A percentile compares a stretch with the other conserved stretches of the same genome.
phyloP scores from a whole-genome alignment of 169 alveolate genomes.

The Blepharisma undulans region DNA sequence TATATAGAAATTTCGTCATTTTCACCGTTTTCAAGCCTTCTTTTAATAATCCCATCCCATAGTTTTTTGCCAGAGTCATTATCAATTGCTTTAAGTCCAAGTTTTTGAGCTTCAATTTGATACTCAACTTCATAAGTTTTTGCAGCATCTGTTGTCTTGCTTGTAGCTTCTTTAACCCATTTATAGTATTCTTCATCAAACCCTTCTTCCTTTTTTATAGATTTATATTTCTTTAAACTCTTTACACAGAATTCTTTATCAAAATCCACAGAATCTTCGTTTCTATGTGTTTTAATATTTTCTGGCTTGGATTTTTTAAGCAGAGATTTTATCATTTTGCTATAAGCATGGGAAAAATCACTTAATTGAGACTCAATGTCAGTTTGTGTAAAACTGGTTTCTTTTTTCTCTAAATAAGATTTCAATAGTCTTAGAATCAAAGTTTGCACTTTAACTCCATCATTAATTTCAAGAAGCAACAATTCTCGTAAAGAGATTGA shows the following conservation, averaged over 20 bases:
- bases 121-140: background rate
- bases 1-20: constrained; percentile 1
- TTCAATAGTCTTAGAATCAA: background rate
- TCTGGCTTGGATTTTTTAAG: background rate
- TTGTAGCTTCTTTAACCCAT: background rate
- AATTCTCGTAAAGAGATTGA: background rate
- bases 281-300: background rate
- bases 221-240: background rate
- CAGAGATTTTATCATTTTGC: background rate
- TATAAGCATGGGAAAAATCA: background rate
- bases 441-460: background rate
- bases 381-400: background rate
- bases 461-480: background rate
- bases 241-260: background rate
- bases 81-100: background rate
- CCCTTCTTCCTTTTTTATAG: background rate
- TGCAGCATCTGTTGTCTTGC: background rate
- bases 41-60: constrained; percentile 5
- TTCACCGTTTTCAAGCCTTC: constrained; percentile 24
- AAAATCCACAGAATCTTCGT: background rate
- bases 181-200: background rate
- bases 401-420: background rate
- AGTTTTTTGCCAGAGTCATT: background rate
- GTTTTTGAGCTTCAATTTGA: background rate
- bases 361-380: background rate